phyloP scores from a whole-genome alignment of 768 basidiomycete species.

The Trametes cingulata region DNA sequence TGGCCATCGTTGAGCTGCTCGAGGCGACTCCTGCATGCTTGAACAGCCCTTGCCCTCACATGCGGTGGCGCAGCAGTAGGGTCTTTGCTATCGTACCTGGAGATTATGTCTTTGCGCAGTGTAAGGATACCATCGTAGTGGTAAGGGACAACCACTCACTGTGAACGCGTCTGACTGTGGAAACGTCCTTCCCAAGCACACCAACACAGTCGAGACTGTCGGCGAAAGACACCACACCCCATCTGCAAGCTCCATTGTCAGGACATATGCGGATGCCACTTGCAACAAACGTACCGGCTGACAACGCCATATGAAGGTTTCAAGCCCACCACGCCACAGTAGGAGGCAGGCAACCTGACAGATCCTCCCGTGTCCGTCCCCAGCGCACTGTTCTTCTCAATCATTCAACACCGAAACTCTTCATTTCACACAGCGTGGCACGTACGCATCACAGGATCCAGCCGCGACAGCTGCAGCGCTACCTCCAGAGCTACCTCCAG shows the following conservation, averaged over 20 bases:
- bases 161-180: constrained; percentile 55
- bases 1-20: constrained; percentile 1
- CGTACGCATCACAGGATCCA: constrained; percentile 82
- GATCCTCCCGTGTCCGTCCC: constrained; percentile 98
- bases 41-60: constrained; percentile 39
- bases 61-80: constrained; percentile 63
- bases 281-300: constrained; percentile 46
- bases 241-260: constrained; percentile 43
- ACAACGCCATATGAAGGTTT: constrained; percentile 95
- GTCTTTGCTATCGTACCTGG: constrained; percentile 62
- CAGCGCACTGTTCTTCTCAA: constrained; percentile 59
- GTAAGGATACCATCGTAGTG: not conserved
- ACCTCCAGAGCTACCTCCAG: constrained; percentile 94
- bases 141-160: constrained; percentile 44
- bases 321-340: constrained; percentile 88
- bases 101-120: constrained; percentile 33
- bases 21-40: not conserved
- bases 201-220: constrained; percentile 96
- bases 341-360: constrained; percentile 88
- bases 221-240: constrained; percentile 91
- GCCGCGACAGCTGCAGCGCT: constrained; percentile 92
- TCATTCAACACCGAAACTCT: constrained; percentile 8
- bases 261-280: constrained; percentile 36
- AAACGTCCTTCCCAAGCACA: constrained; percentile 60
- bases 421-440: constrained; percentile 12